These are phyloP conservation scores for Debaryomyces singareniensis DNA, from an alignment of 1,139 yeast species.

Conservation along the genomic window DNA sequence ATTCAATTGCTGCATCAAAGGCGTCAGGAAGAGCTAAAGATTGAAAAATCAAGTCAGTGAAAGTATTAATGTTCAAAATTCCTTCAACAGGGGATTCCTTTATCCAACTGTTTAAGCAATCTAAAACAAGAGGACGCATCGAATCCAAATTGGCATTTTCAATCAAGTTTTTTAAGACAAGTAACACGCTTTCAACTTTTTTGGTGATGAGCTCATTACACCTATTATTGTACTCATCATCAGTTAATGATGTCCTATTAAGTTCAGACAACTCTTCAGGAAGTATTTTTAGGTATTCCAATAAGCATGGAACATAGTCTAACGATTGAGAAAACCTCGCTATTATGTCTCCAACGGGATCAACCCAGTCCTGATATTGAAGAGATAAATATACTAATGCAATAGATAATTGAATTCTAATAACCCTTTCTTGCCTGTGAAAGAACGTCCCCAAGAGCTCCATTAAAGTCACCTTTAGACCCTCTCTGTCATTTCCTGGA, in stretches of 20 bases:
- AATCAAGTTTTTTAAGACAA: slow-evolving; percentile 49
- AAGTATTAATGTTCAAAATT: slow-evolving; percentile 52
- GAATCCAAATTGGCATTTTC: slow-evolving; percentile 14
- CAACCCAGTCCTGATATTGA: slow-evolving; percentile 68
- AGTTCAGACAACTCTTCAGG: slow-evolving; percentile 88
- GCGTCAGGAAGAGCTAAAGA: slow-evolving; percentile 60
- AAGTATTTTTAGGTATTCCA: slow-evolving; percentile 77
- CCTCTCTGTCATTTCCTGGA: slow-evolving; percentile 44
- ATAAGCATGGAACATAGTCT: slow-evolving; percentile 20
- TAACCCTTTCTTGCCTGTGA: slow-evolving; percentile 42
- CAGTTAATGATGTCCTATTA: slow-evolving; percentile 72
- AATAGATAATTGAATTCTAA: slow-evolving; percentile 74
- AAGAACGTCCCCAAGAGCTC: slow-evolving; percentile 46
- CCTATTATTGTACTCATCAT: slow-evolving; percentile 68
- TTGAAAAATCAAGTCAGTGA: slow-evolving; percentile 63
- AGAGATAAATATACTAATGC: slow-evolving; percentile 78
- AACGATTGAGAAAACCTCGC: slow-evolving; percentile 32
- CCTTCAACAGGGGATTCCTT: slow-evolving; percentile 72
- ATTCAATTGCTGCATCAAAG: slow-evolving; percentile 84
- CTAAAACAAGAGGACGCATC: slow-evolving; percentile 44
- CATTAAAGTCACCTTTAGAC: slow-evolving; percentile 58
- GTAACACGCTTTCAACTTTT: slow-evolving; percentile 65
- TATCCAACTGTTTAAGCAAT: slow-evolving; percentile 86
- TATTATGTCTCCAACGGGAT: slow-evolving; percentile 66
- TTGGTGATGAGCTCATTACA: slow-evolving; percentile 55